Evolutionary conservation across 2,329 filamentous ascomycete genomes (phyloP).

Genomic region (Teratosphaeria destructans): DNA sequence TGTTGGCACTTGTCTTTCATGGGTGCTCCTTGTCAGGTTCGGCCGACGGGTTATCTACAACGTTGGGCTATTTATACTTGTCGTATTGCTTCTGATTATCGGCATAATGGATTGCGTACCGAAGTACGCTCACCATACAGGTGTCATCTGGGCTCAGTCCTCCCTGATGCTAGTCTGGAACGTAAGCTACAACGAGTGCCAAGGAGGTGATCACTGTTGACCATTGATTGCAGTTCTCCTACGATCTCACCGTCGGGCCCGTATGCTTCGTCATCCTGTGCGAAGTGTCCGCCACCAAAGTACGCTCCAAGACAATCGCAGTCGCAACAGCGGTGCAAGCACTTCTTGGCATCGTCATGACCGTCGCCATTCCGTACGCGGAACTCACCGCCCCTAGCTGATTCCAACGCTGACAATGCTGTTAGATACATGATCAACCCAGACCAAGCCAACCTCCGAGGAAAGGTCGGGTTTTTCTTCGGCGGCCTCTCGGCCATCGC

Average conservation of each 20-base stretch:
- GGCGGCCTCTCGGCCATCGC: conserved; percentile 25
- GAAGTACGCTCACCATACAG: conserved; percentile 16
- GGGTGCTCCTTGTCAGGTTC: conserved; percentile 28
- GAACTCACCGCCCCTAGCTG: no score
- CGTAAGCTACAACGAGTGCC: neutral
- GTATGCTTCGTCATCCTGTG: conserved; percentile 30
- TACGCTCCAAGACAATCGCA: conserved; percentile 29
- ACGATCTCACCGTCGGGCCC: conserved; percentile 29
- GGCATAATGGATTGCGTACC: conserved; percentile 31
- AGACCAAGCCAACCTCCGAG: conserved; percentile 29
- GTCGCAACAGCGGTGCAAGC: conserved; percentile 32
- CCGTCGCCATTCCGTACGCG: conserved; percentile 27
- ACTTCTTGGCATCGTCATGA: conserved; percentile 30
- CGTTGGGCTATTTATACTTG: conserved; percentile 25
- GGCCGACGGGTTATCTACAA: conserved; percentile 33
- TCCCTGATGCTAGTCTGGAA: conserved; percentile 28
- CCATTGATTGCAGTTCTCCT: conserved; percentile 17
- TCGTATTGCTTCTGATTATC: conserved; percentile 27
- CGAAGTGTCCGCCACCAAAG: conserved; percentile 28
- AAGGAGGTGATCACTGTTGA: neutral
- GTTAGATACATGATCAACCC: conserved; percentile 30
- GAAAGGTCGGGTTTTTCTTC: conserved; percentile 35
- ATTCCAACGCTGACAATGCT: neutral
- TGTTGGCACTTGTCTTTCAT: conserved; percentile 32
- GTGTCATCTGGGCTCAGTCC: conserved; percentile 32